A percentile compares a stretch with the other conserved stretches of the same genome.
These are phyloP conservation scores for Vigna mungo DNA, from an alignment of 306 rosid species.

Conservation along the genomic window DNA sequence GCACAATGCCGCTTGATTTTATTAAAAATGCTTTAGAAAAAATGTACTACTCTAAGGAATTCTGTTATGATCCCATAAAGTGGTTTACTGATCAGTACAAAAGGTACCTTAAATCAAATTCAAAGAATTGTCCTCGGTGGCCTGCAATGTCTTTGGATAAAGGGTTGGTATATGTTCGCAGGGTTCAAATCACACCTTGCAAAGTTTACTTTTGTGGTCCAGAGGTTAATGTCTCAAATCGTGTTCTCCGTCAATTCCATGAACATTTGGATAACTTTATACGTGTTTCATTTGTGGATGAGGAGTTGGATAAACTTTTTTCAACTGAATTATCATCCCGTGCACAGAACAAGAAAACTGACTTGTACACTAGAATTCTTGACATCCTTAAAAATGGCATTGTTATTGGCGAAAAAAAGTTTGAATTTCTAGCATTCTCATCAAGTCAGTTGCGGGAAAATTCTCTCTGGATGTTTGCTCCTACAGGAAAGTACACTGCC, in stretches of 20 bases:
- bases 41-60: conserved; percentile 60
- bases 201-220: conserved; percentile 77
- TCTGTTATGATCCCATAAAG: conserved; percentile 69
- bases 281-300: conserved; percentile 90
- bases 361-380: conserved; percentile 68
- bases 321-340: conserved; percentile 77
- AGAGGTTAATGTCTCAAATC: conserved; percentile 86
- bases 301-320: conserved; percentile 71
- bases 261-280: conserved; percentile 64
- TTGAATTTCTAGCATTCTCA: conserved; percentile 89
- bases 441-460: conserved; percentile 87
- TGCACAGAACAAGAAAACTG: conserved; percentile 55
- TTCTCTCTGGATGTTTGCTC: conserved; percentile 94
- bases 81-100: conserved; percentile 68
- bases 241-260: conserved; percentile 66
- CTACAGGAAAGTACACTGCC: conserved; percentile 52
- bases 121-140: conserved; percentile 51
- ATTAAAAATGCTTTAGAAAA: conserved; percentile 71
- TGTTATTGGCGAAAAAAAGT: conserved; percentile 70
- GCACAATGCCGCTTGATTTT: conserved; percentile 25
- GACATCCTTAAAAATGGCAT: conserved; percentile 70
- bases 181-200: conserved; percentile 81
- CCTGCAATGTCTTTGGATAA: conserved; percentile 59
- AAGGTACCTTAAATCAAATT: conserved; percentile 44
- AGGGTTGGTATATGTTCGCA: conserved; percentile 75